Evolutionary conservation across 495 filamentous ascomycete genomes (phyloP), one percentile per base, ranked within the genome.

Genomic region (Hypoxylon trugodes): DNA sequence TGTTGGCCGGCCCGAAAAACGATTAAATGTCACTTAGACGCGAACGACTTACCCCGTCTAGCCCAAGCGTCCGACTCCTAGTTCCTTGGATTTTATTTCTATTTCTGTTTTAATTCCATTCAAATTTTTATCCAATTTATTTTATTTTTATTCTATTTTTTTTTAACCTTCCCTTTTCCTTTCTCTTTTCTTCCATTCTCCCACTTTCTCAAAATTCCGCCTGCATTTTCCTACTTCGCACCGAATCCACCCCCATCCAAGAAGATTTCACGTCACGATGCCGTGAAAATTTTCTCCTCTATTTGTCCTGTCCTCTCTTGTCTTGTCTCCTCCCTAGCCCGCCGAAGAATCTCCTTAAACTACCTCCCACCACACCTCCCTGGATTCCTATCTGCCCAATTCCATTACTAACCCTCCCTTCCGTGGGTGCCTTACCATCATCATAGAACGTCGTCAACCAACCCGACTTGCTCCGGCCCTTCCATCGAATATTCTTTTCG

Each of bases 201-300:
- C 45, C 18, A 38, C 13, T 58, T 25, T 51, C 53, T 46, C 35
- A 42, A 35, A 61, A 33, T 61, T 41, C 57, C 35, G 33, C 56
- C 45, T 57, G 51, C 56, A 37, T 57, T 28, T 61, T 33, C 15
- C 41, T n/a, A n/a, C n/a, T 65, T 50, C 55, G 48, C 30, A 61
- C 63, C 57, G 63, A 67, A 61, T 69, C 59, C 69, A 59, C 65
- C 60, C 55, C 65, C 53, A 43, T 58, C 33, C 49, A 40, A 32
- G 24, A 58, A 63, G 49, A 61, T 55, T 57, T 59, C 56, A 36
- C 50, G 50, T 65, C 66, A 69, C 60, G 60, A 69, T 65, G 51
- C 36, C 41, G 47, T 65, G 60, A 69, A 69, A 65, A 65, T 67
- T 58, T 59, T 70, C 56, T 59, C 16, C 43, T 49, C 55, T 46